Conservation (phyloP, 2,329 filamentous ascomycete species). For the Verticillium alfalfae region DNA sequence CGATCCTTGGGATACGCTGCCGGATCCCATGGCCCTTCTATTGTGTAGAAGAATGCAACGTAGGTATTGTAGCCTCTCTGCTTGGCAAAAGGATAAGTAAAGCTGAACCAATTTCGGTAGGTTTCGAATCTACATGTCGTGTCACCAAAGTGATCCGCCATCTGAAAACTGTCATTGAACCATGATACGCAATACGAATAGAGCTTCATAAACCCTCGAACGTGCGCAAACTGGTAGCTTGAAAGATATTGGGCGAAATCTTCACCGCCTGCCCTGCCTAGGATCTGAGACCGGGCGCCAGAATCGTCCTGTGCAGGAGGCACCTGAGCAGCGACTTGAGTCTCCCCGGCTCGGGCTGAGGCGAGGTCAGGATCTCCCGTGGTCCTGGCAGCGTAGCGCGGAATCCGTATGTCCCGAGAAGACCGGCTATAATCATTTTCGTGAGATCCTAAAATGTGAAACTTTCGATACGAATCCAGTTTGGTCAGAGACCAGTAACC, state of each 20-base stretch:
- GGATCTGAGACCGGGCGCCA: slow-evolving; percentile 7
- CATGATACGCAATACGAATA: slow-evolving; percentile 37
- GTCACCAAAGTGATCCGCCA: slow-evolving; percentile 28
- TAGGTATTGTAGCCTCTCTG: slow-evolving; percentile 24
- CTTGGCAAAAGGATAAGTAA: slow-evolving; percentile 15
- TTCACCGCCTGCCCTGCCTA: neutral
- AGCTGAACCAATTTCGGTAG: slow-evolving; percentile 29
- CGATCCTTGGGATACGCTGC: slow-evolving; percentile 9
- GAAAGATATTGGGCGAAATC: neutral
- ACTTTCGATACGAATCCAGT: slow-evolving; percentile 46
- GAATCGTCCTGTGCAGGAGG: neutral
- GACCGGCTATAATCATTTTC: slow-evolving; percentile 5
- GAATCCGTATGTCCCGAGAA: slow-evolving; percentile 4
- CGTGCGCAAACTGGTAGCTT: neutral
- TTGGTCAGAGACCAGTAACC: slow-evolving; percentile 49
- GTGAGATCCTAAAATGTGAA: slow-evolving; percentile 48
- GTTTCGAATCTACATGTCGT: slow-evolving; percentile 16
- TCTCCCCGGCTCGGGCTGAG: neutral
- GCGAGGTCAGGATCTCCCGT: slow-evolving; percentile 14
- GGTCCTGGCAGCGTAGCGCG: slow-evolving; percentile 2
- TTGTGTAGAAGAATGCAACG: slow-evolving; percentile 45
- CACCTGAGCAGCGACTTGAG: neutral
- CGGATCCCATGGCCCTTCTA: slow-evolving; percentile 29
- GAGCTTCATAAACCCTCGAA: slow-evolving; percentile 18
- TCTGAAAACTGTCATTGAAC: slow-evolving; percentile 20